Evolutionary conservation across 805 yeast species (phyloP).

Genomic region (Zygosaccharomyces siamensis): DNA sequence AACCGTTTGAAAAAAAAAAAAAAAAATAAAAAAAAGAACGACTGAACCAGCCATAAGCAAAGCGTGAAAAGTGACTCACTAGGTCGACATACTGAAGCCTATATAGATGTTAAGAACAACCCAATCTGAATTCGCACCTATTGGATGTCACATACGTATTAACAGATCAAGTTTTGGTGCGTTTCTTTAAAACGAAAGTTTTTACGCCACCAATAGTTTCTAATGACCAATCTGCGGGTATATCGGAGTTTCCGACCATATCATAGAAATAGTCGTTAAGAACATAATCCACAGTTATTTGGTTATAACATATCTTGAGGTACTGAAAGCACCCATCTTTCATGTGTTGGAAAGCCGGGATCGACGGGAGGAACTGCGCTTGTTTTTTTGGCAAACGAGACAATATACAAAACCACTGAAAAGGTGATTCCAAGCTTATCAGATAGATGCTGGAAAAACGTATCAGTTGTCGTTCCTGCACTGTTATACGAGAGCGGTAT

Average conservation of each 20-base stretch:
- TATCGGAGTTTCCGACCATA: slow-evolving; percentile 4
- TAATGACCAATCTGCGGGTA: slow-evolving; percentile 6
- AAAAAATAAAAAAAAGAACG: neutral
- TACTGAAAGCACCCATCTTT: slow-evolving; percentile 11
- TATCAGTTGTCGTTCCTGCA: slow-evolving; percentile 1
- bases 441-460: slow-evolving; percentile 12
- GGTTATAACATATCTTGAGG: slow-evolving; percentile 20
- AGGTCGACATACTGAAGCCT: neutral
- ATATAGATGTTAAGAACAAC: no score
- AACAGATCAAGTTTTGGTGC: neutral
- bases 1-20: neutral
- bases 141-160: neutral
- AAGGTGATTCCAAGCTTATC: slow-evolving; percentile 1
- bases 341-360: slow-evolving; percentile 19
- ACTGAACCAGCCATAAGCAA: neutral
- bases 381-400: neutral
- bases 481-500: neutral
- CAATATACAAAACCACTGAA: slow-evolving; percentile 18
- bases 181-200: neutral
- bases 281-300: slow-evolving; percentile 15
- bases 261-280: slow-evolving; percentile 16
- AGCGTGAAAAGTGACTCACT: slow-evolving; percentile 3
- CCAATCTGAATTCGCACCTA: neutral
- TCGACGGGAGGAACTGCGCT: slow-evolving; percentile 11
- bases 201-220: slow-evolving; percentile 3